Percentiles rank a stretch among this genome's conserved stretches.
phyloP scores from a whole-genome alignment of 306 rosid genomes.

The Bauhinia variegata region DNA sequence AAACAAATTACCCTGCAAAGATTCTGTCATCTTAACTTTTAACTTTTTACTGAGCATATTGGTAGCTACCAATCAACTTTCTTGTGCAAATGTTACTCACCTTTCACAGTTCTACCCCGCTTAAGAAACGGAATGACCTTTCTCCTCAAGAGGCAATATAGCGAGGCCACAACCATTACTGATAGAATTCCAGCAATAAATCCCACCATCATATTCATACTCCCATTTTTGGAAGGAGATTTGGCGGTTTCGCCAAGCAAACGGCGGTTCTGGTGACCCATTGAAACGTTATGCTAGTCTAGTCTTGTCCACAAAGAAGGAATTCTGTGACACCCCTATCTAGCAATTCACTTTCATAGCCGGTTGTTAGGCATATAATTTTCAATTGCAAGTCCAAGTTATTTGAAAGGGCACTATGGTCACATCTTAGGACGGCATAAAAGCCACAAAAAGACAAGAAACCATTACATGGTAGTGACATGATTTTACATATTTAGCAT shows the following conservation, averaged over 20 bases:
- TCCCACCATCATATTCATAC: conserved; percentile 32
- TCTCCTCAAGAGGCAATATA: conserved; percentile 45
- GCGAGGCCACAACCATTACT: conserved; percentile 37
- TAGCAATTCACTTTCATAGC: conserved; percentile 19
- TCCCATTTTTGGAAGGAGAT: neutral
- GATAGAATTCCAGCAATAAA: conserved; percentile 51
- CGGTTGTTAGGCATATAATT: neutral
- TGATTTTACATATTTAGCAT: conserved; percentile 13
- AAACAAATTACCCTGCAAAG: neutral
- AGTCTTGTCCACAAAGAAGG: neutral
- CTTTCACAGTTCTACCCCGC: conserved; percentile 37
- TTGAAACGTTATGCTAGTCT: conserved; percentile 26
- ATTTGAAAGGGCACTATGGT: conserved; percentile 32
- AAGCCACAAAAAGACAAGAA: conserved; percentile 33
- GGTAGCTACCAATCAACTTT: neutral
- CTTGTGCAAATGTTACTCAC: conserved; percentile 37
- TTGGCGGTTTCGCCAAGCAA: conserved; percentile 24
- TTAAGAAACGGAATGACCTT: conserved; percentile 47
- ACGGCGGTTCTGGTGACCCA: conserved; percentile 8
- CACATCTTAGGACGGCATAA: conserved; percentile 53
- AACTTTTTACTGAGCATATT: neutral
- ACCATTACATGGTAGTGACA: conserved; percentile 9
- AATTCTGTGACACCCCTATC: conserved; percentile 7
- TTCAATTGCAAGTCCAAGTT: conserved; percentile 7
- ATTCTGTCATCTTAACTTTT: neutral